These are phyloP conservation scores for Grammothele lineata DNA, from an alignment of 768 basidiomycete species.

Conservation along the genomic window DNA sequence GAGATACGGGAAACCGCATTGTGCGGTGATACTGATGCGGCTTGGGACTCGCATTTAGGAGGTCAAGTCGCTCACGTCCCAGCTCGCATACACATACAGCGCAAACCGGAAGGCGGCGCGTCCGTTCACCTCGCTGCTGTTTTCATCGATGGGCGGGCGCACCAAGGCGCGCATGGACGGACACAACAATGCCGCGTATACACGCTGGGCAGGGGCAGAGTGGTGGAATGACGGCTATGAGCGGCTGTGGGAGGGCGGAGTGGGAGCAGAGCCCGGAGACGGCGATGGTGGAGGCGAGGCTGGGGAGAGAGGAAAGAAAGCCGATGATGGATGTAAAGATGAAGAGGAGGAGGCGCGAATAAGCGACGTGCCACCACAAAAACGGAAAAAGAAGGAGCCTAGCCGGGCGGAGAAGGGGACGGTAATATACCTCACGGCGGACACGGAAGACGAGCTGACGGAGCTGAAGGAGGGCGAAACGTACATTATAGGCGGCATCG, in stretches of 20 bases:
- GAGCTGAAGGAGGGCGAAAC: constrained; percentile 80
- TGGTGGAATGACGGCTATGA: constrained; percentile 83
- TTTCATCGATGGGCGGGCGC: constrained; percentile 75
- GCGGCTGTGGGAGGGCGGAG: constrained; percentile 49
- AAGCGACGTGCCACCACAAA: background rate
- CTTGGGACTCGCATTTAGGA: too few relatives aligned
- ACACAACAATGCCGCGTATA: constrained; percentile 63
- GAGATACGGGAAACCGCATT: background rate
- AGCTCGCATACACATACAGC: constrained; percentile 90
- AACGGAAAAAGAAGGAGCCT: constrained; percentile 1
- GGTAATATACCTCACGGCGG: constrained; percentile 92
- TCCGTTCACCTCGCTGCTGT: constrained; percentile 71
- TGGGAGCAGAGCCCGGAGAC: background rate
- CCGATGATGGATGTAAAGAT: constrained; percentile 1
- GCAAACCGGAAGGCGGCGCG: constrained; percentile 68
- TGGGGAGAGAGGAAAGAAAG: background rate
- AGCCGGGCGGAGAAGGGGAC: constrained; percentile 29
- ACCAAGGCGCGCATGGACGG: constrained; percentile 62
- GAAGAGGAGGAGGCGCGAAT: background rate
- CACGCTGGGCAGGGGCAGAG: constrained; percentile 75
- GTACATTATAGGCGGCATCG: constrained; percentile 94
- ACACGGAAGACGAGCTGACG: constrained; percentile 81
- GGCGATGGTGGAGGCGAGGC: background rate
- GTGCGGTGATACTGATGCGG: background rate
- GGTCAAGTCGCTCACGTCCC: constrained; percentile 82